Percentiles rank a stretch among this genome's conserved stretches.
Evolutionary conservation across 495 filamentous ascomycete genomes (phyloP).

Genomic region (Letharia lupina): DNA sequence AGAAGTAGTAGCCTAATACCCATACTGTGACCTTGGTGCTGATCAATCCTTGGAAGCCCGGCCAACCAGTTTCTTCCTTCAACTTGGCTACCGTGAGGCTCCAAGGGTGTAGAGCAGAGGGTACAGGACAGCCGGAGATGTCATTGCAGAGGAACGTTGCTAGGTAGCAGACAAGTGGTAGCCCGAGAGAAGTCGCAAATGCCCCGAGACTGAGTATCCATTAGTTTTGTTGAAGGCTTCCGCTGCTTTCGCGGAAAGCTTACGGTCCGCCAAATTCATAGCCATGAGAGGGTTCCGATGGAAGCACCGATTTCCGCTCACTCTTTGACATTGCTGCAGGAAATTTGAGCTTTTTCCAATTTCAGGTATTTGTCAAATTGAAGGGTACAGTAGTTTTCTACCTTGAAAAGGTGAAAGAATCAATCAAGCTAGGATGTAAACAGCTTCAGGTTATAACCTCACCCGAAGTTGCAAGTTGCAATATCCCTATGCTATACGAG

Average conservation of each 20-base stretch:
- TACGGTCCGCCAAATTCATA: slow-evolving; percentile 90
- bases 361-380: background rate
- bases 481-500: too few relatives aligned
- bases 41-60: slow-evolving; percentile 56
- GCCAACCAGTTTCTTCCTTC: slow-evolving; percentile 75
- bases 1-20: slow-evolving; percentile 69
- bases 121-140: slow-evolving; percentile 79
- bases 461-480: too few relatives aligned
- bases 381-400: background rate
- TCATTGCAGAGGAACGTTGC: slow-evolving; percentile 87
- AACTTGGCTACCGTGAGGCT: slow-evolving; percentile 60
- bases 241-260: slow-evolving; percentile 34
- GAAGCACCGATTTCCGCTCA: slow-evolving; percentile 24
- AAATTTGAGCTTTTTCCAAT: background rate
- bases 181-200: slow-evolving; percentile 61
- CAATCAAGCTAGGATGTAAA: background rate
- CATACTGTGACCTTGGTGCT: slow-evolving; percentile 52
- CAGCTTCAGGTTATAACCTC: too few relatives aligned
- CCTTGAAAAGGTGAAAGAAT: background rate
- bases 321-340: slow-evolving; percentile 22
- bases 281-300: slow-evolving; percentile 32
- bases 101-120: slow-evolving; percentile 70
- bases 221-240: slow-evolving; percentile 15
- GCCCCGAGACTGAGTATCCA: slow-evolving; percentile 59
- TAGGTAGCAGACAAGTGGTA: slow-evolving; percentile 66